These are phyloP conservation scores for Sugiyamaella castrensis DNA, from an alignment of 1,139 yeast species.

Conservation along the genomic window DNA sequence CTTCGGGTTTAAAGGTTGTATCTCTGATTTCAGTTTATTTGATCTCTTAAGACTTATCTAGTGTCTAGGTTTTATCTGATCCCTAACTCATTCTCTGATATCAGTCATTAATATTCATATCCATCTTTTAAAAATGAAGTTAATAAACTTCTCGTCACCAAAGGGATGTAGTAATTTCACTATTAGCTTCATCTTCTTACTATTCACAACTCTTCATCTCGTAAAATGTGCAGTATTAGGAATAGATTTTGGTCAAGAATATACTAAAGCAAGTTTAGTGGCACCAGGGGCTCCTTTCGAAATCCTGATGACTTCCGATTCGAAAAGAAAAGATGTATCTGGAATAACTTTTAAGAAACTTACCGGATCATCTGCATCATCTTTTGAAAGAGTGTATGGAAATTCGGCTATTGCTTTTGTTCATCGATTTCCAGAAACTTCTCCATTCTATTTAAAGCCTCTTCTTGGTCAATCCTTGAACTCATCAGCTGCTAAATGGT, in stretches of 20 bases:
- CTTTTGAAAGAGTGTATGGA: conserved; percentile 72
- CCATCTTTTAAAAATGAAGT: no score
- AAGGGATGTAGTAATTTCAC: background rate
- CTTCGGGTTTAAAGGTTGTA: no score
- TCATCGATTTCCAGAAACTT: conserved; percentile 69
- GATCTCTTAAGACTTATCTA: no score
- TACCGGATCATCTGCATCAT: conserved; percentile 35
- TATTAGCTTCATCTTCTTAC: background rate
- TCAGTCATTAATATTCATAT: no score
- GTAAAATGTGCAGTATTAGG: conserved; percentile 63
- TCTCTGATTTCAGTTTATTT: no score
- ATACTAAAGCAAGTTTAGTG: conserved; percentile 79
- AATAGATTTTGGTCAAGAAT: conserved; percentile 86
- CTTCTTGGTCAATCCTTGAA: conserved; percentile 64
- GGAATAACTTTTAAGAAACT: conserved; percentile 62
- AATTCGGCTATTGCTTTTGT: conserved; percentile 68
- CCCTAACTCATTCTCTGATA: no score
- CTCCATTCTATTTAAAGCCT: conserved; percentile 65
- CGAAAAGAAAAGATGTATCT: conserved; percentile 83
- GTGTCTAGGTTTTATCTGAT: no score
- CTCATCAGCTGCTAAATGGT: conserved; percentile 45
- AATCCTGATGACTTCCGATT: conserved; percentile 81
- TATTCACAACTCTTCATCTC: background rate
- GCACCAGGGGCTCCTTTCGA: conserved; percentile 92
- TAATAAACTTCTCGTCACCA: no score